A percentile compares a stretch with the other conserved stretches of the same genome.
These are phyloP conservation scores for Sporothrix schenckii DNA, from an alignment of 2,329 filamentous ascomycete genomes.

Conservation along the genomic window DNA sequence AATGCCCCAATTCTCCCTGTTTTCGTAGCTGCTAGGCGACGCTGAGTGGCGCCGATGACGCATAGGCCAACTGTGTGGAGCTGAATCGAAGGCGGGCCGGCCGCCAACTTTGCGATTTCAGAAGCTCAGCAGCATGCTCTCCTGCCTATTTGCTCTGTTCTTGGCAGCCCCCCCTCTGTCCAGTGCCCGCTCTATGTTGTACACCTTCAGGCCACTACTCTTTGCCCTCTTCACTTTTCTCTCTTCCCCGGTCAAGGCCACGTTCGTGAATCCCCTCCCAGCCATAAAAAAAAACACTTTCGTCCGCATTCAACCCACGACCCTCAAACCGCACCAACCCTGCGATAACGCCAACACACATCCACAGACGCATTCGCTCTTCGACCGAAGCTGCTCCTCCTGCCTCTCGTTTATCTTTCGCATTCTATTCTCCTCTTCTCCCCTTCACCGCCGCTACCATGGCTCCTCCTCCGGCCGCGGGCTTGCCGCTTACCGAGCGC, in stretches of 20 bases:
- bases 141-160: constrained; percentile 1
- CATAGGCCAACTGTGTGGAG: constrained; percentile 29
- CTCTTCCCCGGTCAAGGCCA: constrained; percentile 7
- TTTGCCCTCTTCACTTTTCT: neutral
- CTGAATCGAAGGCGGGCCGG: constrained; percentile 2
- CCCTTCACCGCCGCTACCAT: constrained; percentile 46
- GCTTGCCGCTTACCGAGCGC: constrained; percentile 72
- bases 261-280: constrained; percentile 29
- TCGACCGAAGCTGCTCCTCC: neutral
- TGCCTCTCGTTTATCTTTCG: neutral
- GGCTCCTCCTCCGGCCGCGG: constrained; percentile 73
- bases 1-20: neutral
- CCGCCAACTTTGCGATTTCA: neutral
- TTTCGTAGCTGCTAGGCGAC: neutral
- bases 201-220: too few species aligned
- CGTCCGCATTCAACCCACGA: constrained; percentile 3
- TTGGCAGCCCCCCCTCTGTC: neutral
- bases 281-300: neutral
- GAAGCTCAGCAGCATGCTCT: neutral
- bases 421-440: too few species aligned
- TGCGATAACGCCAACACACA: constrained; percentile 1
- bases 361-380: neutral
- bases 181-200: neutral
- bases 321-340: neutral
- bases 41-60: constrained; percentile 31